A percentile compares a stretch with the other conserved stretches of the same genome.
These are phyloP conservation scores for Geum urbanum DNA, from an alignment of 306 rosid species.

Conservation along the genomic window DNA sequence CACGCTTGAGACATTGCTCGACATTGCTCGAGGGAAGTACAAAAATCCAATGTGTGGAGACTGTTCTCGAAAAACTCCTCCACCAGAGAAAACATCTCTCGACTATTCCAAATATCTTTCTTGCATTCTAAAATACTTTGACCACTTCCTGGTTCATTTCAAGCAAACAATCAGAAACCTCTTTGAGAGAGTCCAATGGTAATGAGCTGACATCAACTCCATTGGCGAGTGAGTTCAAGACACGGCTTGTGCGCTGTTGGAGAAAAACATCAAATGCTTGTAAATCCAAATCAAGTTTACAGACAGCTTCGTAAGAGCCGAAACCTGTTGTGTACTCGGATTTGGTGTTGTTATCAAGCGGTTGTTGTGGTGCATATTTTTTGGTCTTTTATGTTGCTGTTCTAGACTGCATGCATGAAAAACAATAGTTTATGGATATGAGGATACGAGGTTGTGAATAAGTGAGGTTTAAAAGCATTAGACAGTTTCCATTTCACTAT, in stretches of 20 bases:
- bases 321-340: constrained; percentile 49
- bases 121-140: constrained; percentile 55
- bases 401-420: background rate
- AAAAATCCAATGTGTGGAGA: constrained; percentile 57
- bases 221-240: constrained; percentile 50
- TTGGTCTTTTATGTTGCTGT: background rate
- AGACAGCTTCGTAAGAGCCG: constrained; percentile 74
- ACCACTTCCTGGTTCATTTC: constrained; percentile 80
- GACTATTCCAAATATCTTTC: constrained; percentile 62
- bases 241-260: constrained; percentile 62
- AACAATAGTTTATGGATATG: background rate
- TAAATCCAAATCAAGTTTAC: constrained; percentile 55
- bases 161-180: constrained; percentile 59
- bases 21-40: constrained; percentile 63
- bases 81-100: constrained; percentile 57
- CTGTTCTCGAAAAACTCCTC: constrained; percentile 68
- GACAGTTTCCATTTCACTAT: background rate
- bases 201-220: constrained; percentile 60
- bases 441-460: no score
- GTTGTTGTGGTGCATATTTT: constrained; percentile 10
- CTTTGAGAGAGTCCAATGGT: constrained; percentile 62
- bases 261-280: constrained; percentile 60
- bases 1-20: constrained; percentile 57
- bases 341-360: constrained; percentile 37
- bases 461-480: background rate